These are phyloP conservation scores for Balansia obtecta DNA, from an alignment of 2,329 filamentous ascomycete species.

Conservation along the genomic window DNA sequence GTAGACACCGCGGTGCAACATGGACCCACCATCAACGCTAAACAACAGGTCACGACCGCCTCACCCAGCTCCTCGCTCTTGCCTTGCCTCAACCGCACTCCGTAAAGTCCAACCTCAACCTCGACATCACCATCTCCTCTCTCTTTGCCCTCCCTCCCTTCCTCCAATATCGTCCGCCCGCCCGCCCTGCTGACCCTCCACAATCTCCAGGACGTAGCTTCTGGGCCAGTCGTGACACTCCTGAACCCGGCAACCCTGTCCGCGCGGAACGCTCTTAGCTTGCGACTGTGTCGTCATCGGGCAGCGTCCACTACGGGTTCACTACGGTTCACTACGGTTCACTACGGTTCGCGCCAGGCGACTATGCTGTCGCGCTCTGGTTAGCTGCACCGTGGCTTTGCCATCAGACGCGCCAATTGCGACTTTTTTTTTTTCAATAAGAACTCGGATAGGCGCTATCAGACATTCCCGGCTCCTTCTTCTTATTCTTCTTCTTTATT, in stretches of 20 bases:
- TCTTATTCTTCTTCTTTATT: too few species aligned
- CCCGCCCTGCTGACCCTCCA: too few species aligned
- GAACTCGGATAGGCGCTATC: not conserved
- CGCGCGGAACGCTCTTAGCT: not conserved
- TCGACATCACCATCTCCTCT: not conserved
- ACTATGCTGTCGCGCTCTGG: slow-evolving; percentile 2
- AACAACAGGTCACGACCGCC: not conserved
- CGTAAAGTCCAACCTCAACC: not conserved
- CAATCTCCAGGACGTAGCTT: not conserved
- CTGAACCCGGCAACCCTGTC: not conserved
- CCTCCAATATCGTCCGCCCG: too few species aligned
- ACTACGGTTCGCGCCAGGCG: not conserved
- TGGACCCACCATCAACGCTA: too few species aligned
- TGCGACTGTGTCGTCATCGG: not conserved
- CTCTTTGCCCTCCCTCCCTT: too few species aligned
- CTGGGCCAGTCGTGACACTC: not conserved
- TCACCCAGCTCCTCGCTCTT: not conserved
- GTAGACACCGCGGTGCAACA: too few species aligned
- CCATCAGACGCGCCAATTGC: not conserved
- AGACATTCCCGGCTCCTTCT: not conserved
- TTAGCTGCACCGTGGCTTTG: not conserved
- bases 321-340: not conserved
- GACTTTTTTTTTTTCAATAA: not conserved
- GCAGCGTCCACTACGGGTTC: not conserved
- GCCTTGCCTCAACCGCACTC: not conserved